Evolutionary conservation across 495 filamentous ascomycete species (phyloP).

Genomic region (Parathielavia appendiculata): DNA sequence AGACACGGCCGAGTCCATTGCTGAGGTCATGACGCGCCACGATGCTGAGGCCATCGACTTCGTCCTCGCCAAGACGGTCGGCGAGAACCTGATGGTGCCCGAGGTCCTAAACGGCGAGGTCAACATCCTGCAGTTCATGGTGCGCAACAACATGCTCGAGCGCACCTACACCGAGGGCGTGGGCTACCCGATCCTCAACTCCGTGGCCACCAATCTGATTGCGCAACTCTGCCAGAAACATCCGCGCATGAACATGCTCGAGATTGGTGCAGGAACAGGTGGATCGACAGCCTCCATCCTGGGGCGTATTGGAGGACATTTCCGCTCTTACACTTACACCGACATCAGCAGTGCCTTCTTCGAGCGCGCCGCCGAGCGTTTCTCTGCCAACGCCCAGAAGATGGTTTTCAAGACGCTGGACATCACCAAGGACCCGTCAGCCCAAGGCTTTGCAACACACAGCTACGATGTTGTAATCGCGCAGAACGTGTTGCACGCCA

Average conservation of each 20-base stretch:
- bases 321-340: neutral
- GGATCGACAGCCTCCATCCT: neutral
- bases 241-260: neutral
- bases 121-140: neutral
- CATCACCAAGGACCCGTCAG: neutral
- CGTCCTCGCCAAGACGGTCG: too few relatives aligned
- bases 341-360: neutral
- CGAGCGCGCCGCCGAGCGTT: neutral
- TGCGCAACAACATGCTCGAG: neutral
- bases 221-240: neutral
- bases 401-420: neutral
- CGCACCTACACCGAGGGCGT: neutral
- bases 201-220: too few relatives aligned
- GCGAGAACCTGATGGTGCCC: too few relatives aligned
- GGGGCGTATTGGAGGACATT: neutral
- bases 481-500: neutral
- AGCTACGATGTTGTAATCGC: conserved; percentile 5
- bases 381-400: neutral
- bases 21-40: too few relatives aligned
- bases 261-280: neutral
- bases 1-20: too few relatives aligned
- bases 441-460: neutral
- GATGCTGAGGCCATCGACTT: too few relatives aligned
- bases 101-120: too few relatives aligned
- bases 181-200: neutral